Percentiles rank a stretch among this genome's conserved stretches.
Evolutionary conservation across 495 filamentous ascomycete species (phyloP).

Genomic region (Xylaria flabelliformis): DNA sequence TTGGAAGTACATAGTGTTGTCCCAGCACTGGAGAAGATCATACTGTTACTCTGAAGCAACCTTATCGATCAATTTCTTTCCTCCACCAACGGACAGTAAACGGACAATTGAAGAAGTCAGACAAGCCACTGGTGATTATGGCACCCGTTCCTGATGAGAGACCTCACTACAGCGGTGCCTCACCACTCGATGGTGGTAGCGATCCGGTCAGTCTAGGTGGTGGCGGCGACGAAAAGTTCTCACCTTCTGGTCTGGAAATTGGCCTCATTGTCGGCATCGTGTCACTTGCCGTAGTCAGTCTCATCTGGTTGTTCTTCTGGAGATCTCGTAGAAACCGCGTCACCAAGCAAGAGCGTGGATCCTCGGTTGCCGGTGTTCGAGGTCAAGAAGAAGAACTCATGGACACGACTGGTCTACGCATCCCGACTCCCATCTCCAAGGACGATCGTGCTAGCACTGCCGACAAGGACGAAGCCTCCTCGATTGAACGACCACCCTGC

Average conservation of each 20-base stretch:
- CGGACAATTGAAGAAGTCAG: background rate
- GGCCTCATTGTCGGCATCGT: conserved; percentile 37
- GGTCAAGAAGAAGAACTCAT: conserved; percentile 24
- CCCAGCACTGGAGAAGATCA: background rate
- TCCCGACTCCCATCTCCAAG: conserved; percentile 30
- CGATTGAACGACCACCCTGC: conserved; percentile 29
- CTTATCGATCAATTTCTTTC: background rate
- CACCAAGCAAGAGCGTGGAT: conserved; percentile 22
- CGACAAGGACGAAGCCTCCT: conserved; percentile 35
- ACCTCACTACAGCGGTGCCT: conserved; percentile 35
- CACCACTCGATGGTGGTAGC: conserved; percentile 38
- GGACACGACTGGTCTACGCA: conserved; percentile 9
- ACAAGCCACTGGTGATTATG: conserved; percentile 25
- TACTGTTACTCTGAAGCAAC: background rate
- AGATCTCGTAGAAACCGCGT: conserved; percentile 35
- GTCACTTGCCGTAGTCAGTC: conserved; percentile 30
- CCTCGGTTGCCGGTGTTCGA: conserved; percentile 7
- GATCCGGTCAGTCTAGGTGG: conserved; percentile 33
- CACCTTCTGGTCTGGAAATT: conserved; percentile 37
- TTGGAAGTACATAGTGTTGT: background rate
- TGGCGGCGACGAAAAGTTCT: conserved; percentile 23
- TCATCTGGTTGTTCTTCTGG: conserved; percentile 39
- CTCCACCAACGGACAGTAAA: background rate
- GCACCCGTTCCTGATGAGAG: conserved; percentile 32
- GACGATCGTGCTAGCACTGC: conserved; percentile 25